Evolutionary conservation across 2,329 filamentous ascomycete genomes (phyloP), one percentile per base, ranked within the genome.

Genomic region (Uncinocarpus reesii): DNA sequence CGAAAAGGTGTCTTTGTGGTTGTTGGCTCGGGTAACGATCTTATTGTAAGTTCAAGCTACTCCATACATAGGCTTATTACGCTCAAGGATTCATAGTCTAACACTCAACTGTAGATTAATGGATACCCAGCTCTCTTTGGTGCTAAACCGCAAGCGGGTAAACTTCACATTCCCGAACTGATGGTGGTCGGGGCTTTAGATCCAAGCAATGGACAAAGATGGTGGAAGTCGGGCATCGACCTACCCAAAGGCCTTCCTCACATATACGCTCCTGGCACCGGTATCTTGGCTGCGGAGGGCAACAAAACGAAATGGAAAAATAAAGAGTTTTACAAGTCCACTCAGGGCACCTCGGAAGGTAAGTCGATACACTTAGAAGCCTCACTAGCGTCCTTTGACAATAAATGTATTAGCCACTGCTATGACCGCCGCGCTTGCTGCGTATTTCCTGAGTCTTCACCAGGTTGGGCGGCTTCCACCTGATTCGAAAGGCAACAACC

Each of bases 371-470:
- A 16, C 21, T 10, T 24, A 13, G 36, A 29, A 15, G 5, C 8
- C 26, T 34, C 38, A 20, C 48, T 24, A 11, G 10, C 4, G 11
- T 51, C 38, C 4, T 20, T 38, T 47, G 35, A 43, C 44, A 4
- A 18, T 24, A 11, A 7, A 37, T 1, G 24, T 21, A 6, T 37
- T 35, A 51, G 49, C 49, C 24, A 48, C 43, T 38, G 43, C 49
- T 4, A 40, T 48, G 26, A 44, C 44, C 21, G 44, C 49, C 20
- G 49, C 44, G 8, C 49, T 51, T 24, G 49, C 49, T 21, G 49
- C 49, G 23, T 51, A 51, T 44, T 48, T 51, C 38, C 18, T 51
- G 16, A 48, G 34, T 38, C 49, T 51, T 38, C 38, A 48, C 21
- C 44, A 47, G 18, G 35, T 51, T 24, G 44, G 44, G 16, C 49